These are phyloP conservation scores for Colletotrichum lini DNA, from an alignment of 2,329 filamentous ascomycete species.

Conservation along the genomic window DNA sequence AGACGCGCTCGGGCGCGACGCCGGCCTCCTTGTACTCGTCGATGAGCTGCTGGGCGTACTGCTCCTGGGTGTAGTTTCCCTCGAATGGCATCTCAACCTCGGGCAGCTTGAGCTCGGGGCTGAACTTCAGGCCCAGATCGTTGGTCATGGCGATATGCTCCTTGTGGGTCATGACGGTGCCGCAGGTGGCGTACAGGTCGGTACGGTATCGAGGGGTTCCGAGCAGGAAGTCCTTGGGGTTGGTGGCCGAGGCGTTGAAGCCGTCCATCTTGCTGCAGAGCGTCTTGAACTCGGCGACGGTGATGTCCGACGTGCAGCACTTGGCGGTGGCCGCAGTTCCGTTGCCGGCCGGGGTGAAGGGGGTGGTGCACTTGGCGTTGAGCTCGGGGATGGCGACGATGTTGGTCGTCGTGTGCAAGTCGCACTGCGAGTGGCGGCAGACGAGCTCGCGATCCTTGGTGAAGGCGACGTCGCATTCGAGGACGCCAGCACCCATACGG, in stretches of 20 bases:
- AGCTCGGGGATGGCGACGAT: slow-evolving; percentile 74
- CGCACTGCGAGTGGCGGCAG: slow-evolving; percentile 77
- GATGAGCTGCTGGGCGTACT: slow-evolving; percentile 76
- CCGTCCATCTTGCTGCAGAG: slow-evolving; percentile 82
- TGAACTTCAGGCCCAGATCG: slow-evolving; percentile 72
- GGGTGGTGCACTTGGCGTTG: slow-evolving; percentile 73
- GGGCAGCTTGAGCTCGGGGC: slow-evolving; percentile 77
- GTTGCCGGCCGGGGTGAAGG: slow-evolving; percentile 70
- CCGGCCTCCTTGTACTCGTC: slow-evolving; percentile 69
- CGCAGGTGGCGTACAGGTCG: slow-evolving; percentile 76
- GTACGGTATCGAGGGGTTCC: slow-evolving; percentile 75
- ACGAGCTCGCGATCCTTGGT: slow-evolving; percentile 76
- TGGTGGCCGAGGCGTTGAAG: slow-evolving; percentile 71
- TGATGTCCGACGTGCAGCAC: slow-evolving; percentile 82
- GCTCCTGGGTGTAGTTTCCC: slow-evolving; percentile 74
- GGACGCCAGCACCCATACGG: slow-evolving; percentile 77
- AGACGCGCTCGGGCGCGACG: slow-evolving; percentile 69
- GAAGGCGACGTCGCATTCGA: slow-evolving; percentile 79
- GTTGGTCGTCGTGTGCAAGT: slow-evolving; percentile 78
- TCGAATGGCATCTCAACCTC: slow-evolving; percentile 79
- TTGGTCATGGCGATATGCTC: slow-evolving; percentile 75
- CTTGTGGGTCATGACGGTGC: slow-evolving; percentile 71
- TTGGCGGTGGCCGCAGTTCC: slow-evolving; percentile 70
- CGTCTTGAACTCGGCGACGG: slow-evolving; percentile 75
- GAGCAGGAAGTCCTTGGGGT: slow-evolving; percentile 68